These are phyloP conservation scores for Myrmaecium sp. DNA, from an alignment of 2,329 filamentous ascomycete species.

Conservation along the genomic window DNA sequence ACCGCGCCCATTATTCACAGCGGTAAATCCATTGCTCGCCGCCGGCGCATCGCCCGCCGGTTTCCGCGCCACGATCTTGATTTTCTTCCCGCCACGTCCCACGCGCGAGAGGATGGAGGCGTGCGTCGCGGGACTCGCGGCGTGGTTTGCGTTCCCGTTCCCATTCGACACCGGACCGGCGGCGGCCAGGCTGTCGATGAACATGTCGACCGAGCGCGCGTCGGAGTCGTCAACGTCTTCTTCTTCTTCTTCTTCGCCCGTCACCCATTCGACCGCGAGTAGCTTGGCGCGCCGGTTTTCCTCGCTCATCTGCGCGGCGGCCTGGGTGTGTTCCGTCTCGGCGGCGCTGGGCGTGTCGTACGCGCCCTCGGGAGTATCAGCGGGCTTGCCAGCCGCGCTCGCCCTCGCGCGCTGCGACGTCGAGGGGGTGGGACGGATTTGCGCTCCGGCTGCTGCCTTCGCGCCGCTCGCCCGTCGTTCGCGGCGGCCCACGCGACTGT, in stretches of 20 bases:
- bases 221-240: slow-evolving; percentile 1
- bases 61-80: slow-evolving; percentile 16
- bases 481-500: slow-evolving; percentile 13
- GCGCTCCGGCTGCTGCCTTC: slow-evolving; percentile 3
- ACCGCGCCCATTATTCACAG: no score
- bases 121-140: slow-evolving; percentile 2
- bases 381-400: neutral
- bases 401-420: neutral
- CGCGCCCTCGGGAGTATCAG: neutral
- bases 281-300: slow-evolving; percentile 3
- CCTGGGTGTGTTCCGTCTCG: neutral
- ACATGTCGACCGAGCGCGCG: neutral
- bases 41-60: no score
- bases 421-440: neutral
- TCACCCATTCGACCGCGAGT: slow-evolving; percentile 1
- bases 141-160: slow-evolving; percentile 1
- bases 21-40: no score
- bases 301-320: neutral
- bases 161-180: neutral
- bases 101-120: slow-evolving; percentile 13
- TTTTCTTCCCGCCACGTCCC: slow-evolving; percentile 17
- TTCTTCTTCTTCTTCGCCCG: neutral
- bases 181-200: neutral
- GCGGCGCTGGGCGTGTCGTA: neutral
- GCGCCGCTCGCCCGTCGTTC: slow-evolving; percentile 7